Evolutionary conservation across 192 early-diverging fungal species (phyloP).

Genomic region (Kickxella alabastrina): DNA sequence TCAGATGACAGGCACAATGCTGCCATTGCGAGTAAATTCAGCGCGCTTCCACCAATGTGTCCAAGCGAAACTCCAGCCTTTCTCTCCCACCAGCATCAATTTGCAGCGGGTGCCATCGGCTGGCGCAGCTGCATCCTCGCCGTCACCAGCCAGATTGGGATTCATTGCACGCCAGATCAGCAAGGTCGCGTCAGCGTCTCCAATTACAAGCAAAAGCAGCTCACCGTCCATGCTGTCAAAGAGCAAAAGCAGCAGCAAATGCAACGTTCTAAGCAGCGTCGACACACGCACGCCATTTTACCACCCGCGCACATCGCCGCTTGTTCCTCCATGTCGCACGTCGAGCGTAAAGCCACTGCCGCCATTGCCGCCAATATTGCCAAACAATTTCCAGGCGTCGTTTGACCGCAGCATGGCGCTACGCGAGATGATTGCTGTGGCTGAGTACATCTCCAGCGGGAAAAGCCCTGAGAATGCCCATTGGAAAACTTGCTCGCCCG

Average conservation of each 20-base stretch:
- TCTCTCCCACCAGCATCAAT: too few species aligned
- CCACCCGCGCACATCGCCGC: not conserved
- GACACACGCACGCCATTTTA: not conserved
- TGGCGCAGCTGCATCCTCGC: too few species aligned
- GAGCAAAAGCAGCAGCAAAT: too few species aligned
- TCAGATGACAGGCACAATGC: too few species aligned
- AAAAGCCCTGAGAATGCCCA: too few species aligned
- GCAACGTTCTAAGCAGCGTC: not conserved
- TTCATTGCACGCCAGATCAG: conserved; percentile 13
- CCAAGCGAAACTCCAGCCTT: too few species aligned
- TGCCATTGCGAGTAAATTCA: too few species aligned
- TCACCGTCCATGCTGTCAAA: too few species aligned
- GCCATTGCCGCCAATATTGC: conserved; percentile 37
- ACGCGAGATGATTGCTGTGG: conserved; percentile 21
- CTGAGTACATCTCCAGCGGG: conserved; percentile 19
- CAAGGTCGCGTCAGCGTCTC: conserved; percentile 5
- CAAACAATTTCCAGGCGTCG: conserved; percentile 49
- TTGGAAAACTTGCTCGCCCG: not conserved
- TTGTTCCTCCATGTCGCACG: conserved; percentile 11
- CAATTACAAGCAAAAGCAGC: too few species aligned
- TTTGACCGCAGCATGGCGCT: conserved; percentile 44
- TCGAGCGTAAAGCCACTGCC: conserved; percentile 32
- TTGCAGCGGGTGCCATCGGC: too few species aligned
- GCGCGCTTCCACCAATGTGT: too few species aligned
- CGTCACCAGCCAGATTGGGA: conserved; percentile 10